Conservation (phyloP, 345 rosid genomes). For the Syzygium grande region DNA sequence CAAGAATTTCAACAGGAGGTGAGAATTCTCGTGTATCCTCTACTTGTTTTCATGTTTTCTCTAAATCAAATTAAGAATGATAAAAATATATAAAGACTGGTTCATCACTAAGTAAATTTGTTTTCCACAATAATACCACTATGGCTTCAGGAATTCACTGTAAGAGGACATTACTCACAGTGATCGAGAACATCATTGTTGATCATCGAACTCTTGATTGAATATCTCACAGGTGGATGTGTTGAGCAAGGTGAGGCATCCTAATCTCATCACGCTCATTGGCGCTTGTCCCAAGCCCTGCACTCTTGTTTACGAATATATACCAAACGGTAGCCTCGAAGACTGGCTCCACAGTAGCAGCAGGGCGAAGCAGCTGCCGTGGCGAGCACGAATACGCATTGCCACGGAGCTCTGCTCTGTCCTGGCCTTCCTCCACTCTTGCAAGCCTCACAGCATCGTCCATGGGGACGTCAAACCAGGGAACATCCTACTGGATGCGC, state of each 20-base stretch:
- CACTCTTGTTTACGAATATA: slow-evolving; percentile 73
- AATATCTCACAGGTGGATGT: not conserved
- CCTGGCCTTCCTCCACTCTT: not conserved
- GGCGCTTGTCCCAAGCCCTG: slow-evolving; percentile 80
- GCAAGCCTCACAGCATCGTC: not conserved
- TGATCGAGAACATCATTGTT: not conserved
- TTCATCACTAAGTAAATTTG: not conserved
- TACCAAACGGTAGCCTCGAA: slow-evolving; percentile 87
- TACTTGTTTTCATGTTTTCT: not conserved
- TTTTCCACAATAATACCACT: not conserved
- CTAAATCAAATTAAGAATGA: not conserved
- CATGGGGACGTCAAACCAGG: not conserved
- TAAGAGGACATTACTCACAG: not conserved
- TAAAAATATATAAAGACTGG: not conserved
- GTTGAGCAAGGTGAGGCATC: slow-evolving; percentile 57
- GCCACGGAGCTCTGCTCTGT: not conserved
- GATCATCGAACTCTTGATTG: not conserved
- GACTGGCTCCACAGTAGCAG: slow-evolving; percentile 59
- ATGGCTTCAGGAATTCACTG: not conserved
- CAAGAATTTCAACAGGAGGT: slow-evolving; percentile 7
- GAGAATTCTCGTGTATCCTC: not conserved
- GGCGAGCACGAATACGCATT: slow-evolving; percentile 43
- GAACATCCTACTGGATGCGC: not conserved
- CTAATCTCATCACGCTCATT: slow-evolving; percentile 64
- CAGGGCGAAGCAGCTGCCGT: slow-evolving; percentile 62